Conservation (phyloP, 768 basidiomycete species). For the Lactifluus subvellereus region DNA sequence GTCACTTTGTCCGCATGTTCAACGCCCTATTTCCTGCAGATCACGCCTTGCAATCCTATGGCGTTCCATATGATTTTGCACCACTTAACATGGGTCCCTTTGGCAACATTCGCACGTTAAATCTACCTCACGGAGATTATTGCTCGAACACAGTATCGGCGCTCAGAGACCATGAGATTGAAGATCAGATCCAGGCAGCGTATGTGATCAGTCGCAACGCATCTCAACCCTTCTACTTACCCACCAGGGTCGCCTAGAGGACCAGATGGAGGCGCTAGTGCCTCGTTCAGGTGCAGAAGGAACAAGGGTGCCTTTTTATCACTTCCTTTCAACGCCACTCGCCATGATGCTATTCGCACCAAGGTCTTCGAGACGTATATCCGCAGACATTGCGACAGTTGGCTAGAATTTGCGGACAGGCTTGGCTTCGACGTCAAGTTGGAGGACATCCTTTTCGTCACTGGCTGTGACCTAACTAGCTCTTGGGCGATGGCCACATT, state of each 20-base stretch:
- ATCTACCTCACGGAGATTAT: background rate
- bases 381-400: constrained; percentile 21
- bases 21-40: constrained; percentile 17
- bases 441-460: constrained; percentile 23
- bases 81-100: constrained; percentile 13
- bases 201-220: background rate
- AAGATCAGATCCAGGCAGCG: constrained; percentile 3
- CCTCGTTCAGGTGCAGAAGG: constrained; percentile 7
- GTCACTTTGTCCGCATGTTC: constrained; percentile 24
- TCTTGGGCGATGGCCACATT: constrained; percentile 24
- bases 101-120: constrained; percentile 3
- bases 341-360: constrained; percentile 14
- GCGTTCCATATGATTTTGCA: constrained; percentile 4
- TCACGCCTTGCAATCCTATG: background rate
- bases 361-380: constrained; percentile 20
- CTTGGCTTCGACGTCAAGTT: constrained; percentile 4
- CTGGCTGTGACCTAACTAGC: constrained; percentile 20
- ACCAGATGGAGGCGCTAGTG: constrained; percentile 1
- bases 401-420: constrained; percentile 3
- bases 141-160: background rate
- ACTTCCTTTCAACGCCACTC: constrained; percentile 8
- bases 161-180: background rate
- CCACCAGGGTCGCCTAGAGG: background rate
- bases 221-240: background rate
- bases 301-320: constrained; percentile 15